phyloP scores from a whole-genome alignment of 106 monocot genomes.

The Gastrodia elata region DNA sequence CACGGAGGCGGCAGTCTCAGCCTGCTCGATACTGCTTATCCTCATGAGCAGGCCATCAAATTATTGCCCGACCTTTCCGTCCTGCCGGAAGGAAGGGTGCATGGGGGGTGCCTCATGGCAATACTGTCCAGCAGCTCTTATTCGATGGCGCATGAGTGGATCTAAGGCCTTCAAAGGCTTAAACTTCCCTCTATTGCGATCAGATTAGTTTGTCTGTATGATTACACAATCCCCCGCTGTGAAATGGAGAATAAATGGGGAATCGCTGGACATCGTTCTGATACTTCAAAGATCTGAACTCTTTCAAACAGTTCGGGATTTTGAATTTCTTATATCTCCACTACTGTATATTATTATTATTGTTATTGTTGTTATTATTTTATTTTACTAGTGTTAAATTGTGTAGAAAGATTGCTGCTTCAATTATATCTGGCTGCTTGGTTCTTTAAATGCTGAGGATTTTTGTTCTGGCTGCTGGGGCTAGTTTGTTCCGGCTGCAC shows the following conservation, averaged over 20 bases:
- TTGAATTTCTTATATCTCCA: not conserved
- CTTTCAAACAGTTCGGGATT: not conserved
- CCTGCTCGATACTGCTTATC: not conserved
- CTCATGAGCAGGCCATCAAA: constrained; percentile 9
- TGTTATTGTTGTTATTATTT: too few relatives aligned
- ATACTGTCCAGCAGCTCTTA: constrained; percentile 5
- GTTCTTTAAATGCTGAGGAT: too few relatives aligned
- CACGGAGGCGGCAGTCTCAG: constrained; percentile 41
- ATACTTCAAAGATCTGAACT: not conserved
- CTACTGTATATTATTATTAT: not conserved
- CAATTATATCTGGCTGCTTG: too few relatives aligned
- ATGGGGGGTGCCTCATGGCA: constrained; percentile 10
- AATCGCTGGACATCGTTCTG: not conserved
- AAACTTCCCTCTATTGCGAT: not conserved
- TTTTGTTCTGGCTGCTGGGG: too few relatives aligned
- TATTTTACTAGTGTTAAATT: too few relatives aligned
- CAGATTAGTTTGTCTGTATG: constrained; percentile 2
- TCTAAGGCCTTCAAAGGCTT: not conserved
- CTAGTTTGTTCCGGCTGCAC: too few relatives aligned
- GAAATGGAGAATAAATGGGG: constrained; percentile 6
- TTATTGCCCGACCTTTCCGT: constrained; percentile 7
- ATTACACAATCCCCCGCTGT: not conserved
- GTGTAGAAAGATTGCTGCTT: too few relatives aligned
- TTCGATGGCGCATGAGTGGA: constrained; percentile 8
- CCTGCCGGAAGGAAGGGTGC: constrained; percentile 27